phyloP scores from a whole-genome alignment of 2,329 filamentous ascomycete genomes.

The Escovopsis weberi region DNA sequence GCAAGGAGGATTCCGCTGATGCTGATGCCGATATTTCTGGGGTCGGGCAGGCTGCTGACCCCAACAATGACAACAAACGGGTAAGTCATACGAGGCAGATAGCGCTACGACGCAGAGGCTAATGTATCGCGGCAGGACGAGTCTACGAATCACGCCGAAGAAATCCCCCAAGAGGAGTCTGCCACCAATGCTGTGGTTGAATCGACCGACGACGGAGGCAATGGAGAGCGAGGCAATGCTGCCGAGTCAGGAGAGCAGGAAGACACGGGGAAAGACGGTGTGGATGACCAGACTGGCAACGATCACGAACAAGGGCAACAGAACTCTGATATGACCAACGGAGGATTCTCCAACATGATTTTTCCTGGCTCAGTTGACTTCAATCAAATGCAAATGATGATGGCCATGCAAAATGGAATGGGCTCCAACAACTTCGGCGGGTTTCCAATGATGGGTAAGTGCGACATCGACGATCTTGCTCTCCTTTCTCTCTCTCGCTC shows the following conservation, averaged over 20 bases:
- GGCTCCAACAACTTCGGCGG: conserved; percentile 37
- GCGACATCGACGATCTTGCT: neutral
- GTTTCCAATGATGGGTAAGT: conserved; percentile 80
- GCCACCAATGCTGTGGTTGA: neutral
- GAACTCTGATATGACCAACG: conserved; percentile 26
- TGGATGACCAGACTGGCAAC: conserved; percentile 15
- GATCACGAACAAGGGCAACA: conserved; percentile 18
- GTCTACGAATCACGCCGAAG: neutral
- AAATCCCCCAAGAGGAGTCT: neutral
- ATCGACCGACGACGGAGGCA: conserved; percentile 3
- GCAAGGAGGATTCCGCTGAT: neutral
- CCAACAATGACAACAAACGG: conserved; percentile 3
- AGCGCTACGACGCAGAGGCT: neutral
- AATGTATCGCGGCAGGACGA: conserved; percentile 1
- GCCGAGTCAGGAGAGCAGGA: conserved; percentile 7
- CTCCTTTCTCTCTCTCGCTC: too few species aligned
- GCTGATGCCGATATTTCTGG: neutral
- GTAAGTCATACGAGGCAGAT: conserved; percentile 1
- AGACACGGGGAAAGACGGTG: conserved; percentile 4
- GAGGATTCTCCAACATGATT: conserved; percentile 42
- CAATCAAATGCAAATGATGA: conserved; percentile 70
- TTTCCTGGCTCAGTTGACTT: conserved; percentile 49
- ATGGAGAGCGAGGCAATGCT: neutral
- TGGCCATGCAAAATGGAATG: conserved; percentile 60
- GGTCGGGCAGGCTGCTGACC: conserved; percentile 1